A percentile compares a stretch with the other conserved stretches of the same genome.
Conservation (phyloP, 2,329 filamentous ascomycete species). For the Fusarium longipes region DNA sequence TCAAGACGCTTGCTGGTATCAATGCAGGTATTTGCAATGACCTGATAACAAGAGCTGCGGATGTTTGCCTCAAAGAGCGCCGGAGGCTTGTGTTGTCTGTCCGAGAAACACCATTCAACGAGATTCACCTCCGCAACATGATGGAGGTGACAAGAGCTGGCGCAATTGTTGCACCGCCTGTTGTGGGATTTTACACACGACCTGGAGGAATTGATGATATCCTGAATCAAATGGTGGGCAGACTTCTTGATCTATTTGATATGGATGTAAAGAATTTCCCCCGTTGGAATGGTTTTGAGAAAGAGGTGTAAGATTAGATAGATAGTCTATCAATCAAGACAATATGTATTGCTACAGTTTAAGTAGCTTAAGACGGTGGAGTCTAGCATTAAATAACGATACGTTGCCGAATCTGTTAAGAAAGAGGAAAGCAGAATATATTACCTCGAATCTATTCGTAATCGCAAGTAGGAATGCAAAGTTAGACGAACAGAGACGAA, state of each 20-base stretch:
- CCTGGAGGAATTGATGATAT: slow-evolving; percentile 27
- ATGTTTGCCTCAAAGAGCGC: slow-evolving; percentile 25
- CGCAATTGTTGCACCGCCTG: slow-evolving; percentile 22
- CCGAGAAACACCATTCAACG: slow-evolving; percentile 18
- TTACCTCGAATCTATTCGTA: too few species aligned
- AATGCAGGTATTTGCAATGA: slow-evolving; percentile 14
- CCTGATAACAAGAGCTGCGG: slow-evolving; percentile 13
- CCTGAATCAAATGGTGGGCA: slow-evolving; percentile 23
- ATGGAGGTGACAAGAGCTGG: slow-evolving; percentile 8
- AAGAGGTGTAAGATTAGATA: too few species aligned
- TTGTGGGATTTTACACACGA: slow-evolving; percentile 17
- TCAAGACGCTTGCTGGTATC: slow-evolving; percentile 16
- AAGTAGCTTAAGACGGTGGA: too few species aligned
- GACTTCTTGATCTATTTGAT: slow-evolving; percentile 23
- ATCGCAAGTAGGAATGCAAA: too few species aligned
- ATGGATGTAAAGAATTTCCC: too few species aligned
- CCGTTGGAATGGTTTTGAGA: too few species aligned
- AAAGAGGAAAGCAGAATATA: too few species aligned
- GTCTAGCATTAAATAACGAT: too few species aligned
- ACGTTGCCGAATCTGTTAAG: too few species aligned
- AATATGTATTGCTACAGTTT: too few species aligned
- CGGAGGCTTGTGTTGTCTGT: background rate
- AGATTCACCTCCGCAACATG: slow-evolving; percentile 29
- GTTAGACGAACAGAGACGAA: too few species aligned
- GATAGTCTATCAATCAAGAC: too few species aligned